Evolutionary conservation across 129 eudicot species (phyloP).

Genomic region (Helianthus annuus): DNA sequence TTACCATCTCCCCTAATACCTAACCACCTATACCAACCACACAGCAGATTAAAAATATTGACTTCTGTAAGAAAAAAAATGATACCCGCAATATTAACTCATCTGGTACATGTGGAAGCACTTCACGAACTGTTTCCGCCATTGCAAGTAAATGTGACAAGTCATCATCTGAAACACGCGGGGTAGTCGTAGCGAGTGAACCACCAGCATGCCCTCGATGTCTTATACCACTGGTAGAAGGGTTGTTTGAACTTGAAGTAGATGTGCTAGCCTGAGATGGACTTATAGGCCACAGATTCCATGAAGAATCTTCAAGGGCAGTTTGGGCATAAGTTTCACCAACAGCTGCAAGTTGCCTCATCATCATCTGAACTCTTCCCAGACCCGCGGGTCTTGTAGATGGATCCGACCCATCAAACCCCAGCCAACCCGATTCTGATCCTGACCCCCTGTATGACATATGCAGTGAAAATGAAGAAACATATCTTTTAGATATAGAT

Average conservation of each 20-base stretch:
- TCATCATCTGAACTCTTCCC: constrained; percentile 90
- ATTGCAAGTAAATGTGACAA: constrained; percentile 73
- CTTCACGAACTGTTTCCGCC: constrained; percentile 98
- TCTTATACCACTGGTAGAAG: constrained; percentile 52
- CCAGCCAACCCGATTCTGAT: constrained; percentile 71
- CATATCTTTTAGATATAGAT: not conserved
- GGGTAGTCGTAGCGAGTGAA: constrained; percentile 46
- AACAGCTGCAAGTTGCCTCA: constrained; percentile 97
- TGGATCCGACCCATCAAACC: constrained; percentile 85
- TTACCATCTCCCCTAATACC: not conserved
- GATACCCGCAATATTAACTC: constrained; percentile 88
- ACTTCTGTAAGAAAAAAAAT: not conserved
- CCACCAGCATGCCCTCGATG: constrained; percentile 50
- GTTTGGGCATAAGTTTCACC: constrained; percentile 95
- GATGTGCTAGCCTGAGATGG: constrained; percentile 77
- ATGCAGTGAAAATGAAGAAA: not conserved
- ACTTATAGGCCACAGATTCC: constrained; percentile 84
- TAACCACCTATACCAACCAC: not conserved
- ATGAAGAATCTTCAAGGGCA: constrained; percentile 79
- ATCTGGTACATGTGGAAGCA: constrained; percentile 93
- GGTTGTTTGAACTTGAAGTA: constrained; percentile 33
- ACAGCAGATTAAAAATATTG: not conserved
- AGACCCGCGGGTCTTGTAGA: constrained; percentile 76
- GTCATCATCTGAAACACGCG: constrained; percentile 56
- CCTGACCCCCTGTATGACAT: constrained; percentile 62